Evolutionary conservation across 2,329 filamentous ascomycete genomes (phyloP).

Genomic region (Fusarium sp.): DNA sequence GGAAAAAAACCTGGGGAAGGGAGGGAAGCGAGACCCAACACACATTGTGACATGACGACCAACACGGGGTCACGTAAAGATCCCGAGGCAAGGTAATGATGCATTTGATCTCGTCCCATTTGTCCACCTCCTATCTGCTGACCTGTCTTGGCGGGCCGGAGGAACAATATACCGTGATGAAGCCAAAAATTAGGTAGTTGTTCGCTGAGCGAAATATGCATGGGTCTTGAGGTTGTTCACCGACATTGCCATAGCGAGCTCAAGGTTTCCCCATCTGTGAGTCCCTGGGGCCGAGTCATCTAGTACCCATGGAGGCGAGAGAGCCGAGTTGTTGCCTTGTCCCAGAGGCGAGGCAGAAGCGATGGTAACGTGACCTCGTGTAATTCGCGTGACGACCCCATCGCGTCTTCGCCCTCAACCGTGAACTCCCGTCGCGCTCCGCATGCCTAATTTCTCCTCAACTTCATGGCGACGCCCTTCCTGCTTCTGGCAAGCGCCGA

Average conservation of each 20-base stretch:
- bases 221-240: not conserved
- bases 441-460: not conserved
- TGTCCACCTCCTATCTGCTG: not conserved
- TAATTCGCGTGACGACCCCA: constrained; percentile 3
- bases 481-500: not conserved
- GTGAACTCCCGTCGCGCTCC: not conserved
- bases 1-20: constrained; percentile 1
- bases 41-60: not conserved
- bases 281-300: not conserved
- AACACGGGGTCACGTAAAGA: not conserved
- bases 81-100: not conserved
- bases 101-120: not conserved
- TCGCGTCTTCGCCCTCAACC: not conserved
- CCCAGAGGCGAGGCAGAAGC: not conserved
- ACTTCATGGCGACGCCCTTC: not conserved
- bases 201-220: not conserved
- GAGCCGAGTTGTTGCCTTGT: not conserved
- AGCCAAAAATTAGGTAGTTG: not conserved
- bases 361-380: constrained; percentile 23
- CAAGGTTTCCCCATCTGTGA: not conserved
- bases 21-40: not conserved
- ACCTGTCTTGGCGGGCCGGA: not conserved
- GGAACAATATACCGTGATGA: not conserved
- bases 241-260: not conserved
- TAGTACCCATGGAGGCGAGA: not conserved